Evolutionary conservation across 345 rosid species (phyloP), one percentile per base, ranked within the genome.

Genomic region (Eucalyptus curtisii): DNA sequence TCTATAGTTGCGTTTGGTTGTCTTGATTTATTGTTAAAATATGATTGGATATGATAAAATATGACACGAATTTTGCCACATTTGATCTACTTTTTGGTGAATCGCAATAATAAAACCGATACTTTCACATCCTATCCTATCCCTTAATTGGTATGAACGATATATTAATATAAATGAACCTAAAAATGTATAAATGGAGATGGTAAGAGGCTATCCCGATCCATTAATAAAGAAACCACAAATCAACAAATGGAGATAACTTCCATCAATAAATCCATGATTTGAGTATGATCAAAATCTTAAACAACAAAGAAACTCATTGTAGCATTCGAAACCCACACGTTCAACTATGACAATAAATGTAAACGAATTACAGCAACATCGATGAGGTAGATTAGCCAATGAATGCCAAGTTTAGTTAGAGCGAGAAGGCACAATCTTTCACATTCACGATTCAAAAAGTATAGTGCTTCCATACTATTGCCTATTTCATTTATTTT

Each of bases 121-220:
- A 68, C 10, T 68, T 68, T 68, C 7, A 8, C 7, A 68, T 33
- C 7, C 2, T 33, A 33, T 68, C 4, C 0, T 1, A 0, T 33
- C 44, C 7, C 44, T 33, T 68, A 7, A 2, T 68, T 68, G 6
- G 44, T 33, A 33, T 17, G 19, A 68, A 68, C 0, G 24, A 33
- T 6, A 9, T 16, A 68, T 33, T 2, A 31, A 0, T 68, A 19
- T 31, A 68, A 68, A 68, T 68, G 22, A 68, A 68, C 80, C 4
- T 66, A n/a, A 31, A 31, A 66, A 15, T 66, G 1, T 31, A 68
- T 13, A 64, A 64, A 68, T 0, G 2, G 12, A 33, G 11, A 68
- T 31, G 42, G 6, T 68, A 33, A 3, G 24, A 16, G 17, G 37
- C 42, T 68, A 5, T 31, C 42, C 5, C 1, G 1, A 68, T 13